Conservation (phyloP, 192 early-diverging fungal species). For the Mortierella antarctica region DNA sequence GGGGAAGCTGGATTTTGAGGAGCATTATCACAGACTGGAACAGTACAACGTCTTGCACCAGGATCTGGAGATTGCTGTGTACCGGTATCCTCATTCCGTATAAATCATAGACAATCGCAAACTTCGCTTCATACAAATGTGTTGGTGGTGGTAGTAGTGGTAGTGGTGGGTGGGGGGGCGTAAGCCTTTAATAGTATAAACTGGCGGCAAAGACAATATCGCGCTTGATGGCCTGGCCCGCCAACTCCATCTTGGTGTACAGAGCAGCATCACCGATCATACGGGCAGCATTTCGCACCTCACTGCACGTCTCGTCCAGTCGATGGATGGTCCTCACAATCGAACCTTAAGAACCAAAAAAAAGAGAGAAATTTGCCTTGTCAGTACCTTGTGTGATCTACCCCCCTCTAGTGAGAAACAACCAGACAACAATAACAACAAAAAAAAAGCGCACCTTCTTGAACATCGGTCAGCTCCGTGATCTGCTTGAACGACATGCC, state of each 20-base stretch:
- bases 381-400: slow-evolving; percentile 1
- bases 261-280: slow-evolving; percentile 91
- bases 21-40: slow-evolving; percentile 33
- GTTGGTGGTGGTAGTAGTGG: not conserved
- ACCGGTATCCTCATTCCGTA: slow-evolving; percentile 39
- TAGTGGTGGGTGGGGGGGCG: not conserved
- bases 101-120: not conserved
- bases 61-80: slow-evolving; percentile 36
- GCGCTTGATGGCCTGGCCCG: slow-evolving; percentile 85
- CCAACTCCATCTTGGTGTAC: slow-evolving; percentile 93
- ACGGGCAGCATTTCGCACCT: slow-evolving; percentile 84
- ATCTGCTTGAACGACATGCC: slow-evolving; percentile 93
- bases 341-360: slow-evolving; percentile 66
- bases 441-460: slow-evolving; percentile 73
- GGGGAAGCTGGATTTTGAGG: slow-evolving; percentile 43
- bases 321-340: slow-evolving; percentile 96
- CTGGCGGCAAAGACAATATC: slow-evolving; percentile 98
- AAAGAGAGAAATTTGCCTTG: not conserved
- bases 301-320: slow-evolving; percentile 92
- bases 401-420: not conserved
- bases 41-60: slow-evolving; percentile 25
- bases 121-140: not conserved
- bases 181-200: slow-evolving; percentile 54
- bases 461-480: slow-evolving; percentile 90
- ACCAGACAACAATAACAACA: not conserved